Evolutionary conservation across 495 filamentous ascomycete species (phyloP).

Genomic region (Penicillium goetzii): DNA sequence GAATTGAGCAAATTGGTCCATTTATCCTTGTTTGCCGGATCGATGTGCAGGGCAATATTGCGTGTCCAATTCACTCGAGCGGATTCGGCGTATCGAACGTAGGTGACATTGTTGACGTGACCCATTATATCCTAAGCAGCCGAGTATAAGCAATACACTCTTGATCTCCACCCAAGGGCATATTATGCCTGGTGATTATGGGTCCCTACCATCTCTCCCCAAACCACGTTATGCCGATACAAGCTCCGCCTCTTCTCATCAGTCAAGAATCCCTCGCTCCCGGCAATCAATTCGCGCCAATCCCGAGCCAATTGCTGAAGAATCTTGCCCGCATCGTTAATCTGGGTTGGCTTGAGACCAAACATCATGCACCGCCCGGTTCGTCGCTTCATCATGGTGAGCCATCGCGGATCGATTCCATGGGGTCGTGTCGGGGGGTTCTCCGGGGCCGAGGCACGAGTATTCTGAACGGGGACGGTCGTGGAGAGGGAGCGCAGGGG

Average conservation of each 20-base stretch:
- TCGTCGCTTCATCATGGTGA: slow-evolving; percentile 70
- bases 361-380: slow-evolving; percentile 86
- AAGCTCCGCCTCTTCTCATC: slow-evolving; percentile 66
- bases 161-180: background rate
- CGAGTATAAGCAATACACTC: slow-evolving; percentile 13
- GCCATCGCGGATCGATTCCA: slow-evolving; percentile 65
- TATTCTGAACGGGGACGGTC: slow-evolving; percentile 25
- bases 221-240: slow-evolving; percentile 73
- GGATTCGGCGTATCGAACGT: slow-evolving; percentile 83
- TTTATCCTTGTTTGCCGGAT: slow-evolving; percentile 62
- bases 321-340: slow-evolving; percentile 62
- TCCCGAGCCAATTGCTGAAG: slow-evolving; percentile 65
- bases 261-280: slow-evolving; percentile 81
- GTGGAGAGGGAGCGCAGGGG: slow-evolving; percentile 30
- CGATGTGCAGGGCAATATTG: slow-evolving; percentile 71
- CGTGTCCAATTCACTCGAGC: slow-evolving; percentile 81
- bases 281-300: slow-evolving; percentile 78
- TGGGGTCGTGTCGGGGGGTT: slow-evolving; percentile 36
- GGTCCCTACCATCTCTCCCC: slow-evolving; percentile 82
- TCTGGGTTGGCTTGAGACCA: slow-evolving; percentile 65
- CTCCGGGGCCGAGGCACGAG: slow-evolving; percentile 15
- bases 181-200: background rate
- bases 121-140: slow-evolving; percentile 62
- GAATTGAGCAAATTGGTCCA: slow-evolving; percentile 76
- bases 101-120: slow-evolving; percentile 89